A percentile compares a stretch with the other conserved stretches of the same genome.
Conservation (phyloP, 441 rosid species). For the Dalechampia spathulata region DNA sequence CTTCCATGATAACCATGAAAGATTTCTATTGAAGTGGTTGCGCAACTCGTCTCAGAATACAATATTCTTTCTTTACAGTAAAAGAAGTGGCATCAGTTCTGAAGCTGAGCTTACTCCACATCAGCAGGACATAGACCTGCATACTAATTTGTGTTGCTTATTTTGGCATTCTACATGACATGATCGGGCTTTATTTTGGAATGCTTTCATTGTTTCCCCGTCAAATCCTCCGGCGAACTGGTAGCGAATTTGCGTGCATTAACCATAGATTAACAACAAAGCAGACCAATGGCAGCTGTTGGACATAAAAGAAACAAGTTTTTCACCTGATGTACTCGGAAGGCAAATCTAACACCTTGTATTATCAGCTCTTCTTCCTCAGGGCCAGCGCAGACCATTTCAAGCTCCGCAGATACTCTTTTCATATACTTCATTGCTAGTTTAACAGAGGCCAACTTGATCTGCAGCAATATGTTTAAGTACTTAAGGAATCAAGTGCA, state of each 20-base stretch:
- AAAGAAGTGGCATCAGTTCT: constrained; percentile 16
- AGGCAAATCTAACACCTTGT: constrained; percentile 86
- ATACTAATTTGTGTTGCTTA: constrained; percentile 56
- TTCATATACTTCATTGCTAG: constrained; percentile 94
- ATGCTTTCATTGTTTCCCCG: constrained; percentile 88
- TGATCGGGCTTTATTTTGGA: constrained; percentile 75
- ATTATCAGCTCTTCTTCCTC: constrained; percentile 94
- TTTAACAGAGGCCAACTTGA: constrained; percentile 78
- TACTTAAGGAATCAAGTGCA: too few species aligned
- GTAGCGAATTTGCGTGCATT: neutral
- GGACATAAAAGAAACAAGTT: neutral
- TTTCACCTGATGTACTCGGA: constrained; percentile 96
- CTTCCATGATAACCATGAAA: too few species aligned
- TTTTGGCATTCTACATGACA: constrained; percentile 65
- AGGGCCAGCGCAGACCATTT: constrained; percentile 48
- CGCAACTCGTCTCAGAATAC: too few species aligned
- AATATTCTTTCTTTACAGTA: constrained; percentile 29
- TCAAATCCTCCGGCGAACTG: constrained; percentile 98
- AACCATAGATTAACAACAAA: neutral
- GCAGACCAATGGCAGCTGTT: too few species aligned
- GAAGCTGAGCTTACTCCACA: constrained; percentile 90
- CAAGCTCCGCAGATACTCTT: constrained; percentile 85
- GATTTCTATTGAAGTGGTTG: too few species aligned
- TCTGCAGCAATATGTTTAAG: constrained; percentile 38
- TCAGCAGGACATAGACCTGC: constrained; percentile 50